A percentile compares a stretch with the other conserved stretches of the same genome.
Conservation (phyloP, 2,329 filamentous ascomycete species). For the Sphaceloma murrayae region DNA sequence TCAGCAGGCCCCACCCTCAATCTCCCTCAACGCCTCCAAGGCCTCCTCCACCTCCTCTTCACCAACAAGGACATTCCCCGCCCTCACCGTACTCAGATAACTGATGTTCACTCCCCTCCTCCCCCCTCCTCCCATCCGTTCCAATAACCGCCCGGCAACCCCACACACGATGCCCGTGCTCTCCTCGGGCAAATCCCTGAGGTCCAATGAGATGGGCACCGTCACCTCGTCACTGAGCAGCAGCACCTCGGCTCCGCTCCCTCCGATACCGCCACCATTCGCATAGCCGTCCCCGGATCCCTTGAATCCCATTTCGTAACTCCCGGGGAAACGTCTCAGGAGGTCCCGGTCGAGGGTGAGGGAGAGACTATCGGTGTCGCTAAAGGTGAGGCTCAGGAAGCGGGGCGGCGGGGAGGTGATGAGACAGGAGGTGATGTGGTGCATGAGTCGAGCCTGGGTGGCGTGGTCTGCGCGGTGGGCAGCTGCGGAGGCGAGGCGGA, state of each 20-base stretch:
- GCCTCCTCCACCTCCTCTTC: slow-evolving; percentile 65
- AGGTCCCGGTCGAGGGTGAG: slow-evolving; percentile 62
- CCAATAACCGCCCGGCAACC: slow-evolving; percentile 72
- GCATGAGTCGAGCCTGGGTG: slow-evolving; percentile 37
- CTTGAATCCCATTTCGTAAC: slow-evolving; percentile 18
- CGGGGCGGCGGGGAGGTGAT: slow-evolving; percentile 45
- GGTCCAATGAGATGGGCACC: slow-evolving; percentile 80
- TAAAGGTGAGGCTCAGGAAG: slow-evolving; percentile 66
- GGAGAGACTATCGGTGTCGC: slow-evolving; percentile 63
- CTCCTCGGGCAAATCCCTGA: slow-evolving; percentile 70
- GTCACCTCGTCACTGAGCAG: slow-evolving; percentile 62
- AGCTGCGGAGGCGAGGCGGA: slow-evolving; percentile 75
- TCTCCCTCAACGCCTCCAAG: slow-evolving; percentile 53
- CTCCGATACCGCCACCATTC: background rate
- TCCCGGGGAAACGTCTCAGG: slow-evolving; percentile 43
- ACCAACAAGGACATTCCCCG: slow-evolving; percentile 79
- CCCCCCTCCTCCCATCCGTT: slow-evolving; percentile 48
- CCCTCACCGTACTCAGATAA: slow-evolving; percentile 79
- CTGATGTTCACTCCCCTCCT: slow-evolving; percentile 59
- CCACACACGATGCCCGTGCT: slow-evolving; percentile 93
- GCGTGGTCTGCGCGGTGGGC: slow-evolving; percentile 41
- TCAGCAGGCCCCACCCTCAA: slow-evolving; percentile 6
- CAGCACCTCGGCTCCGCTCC: slow-evolving; percentile 49
- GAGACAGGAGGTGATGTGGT: slow-evolving; percentile 41
- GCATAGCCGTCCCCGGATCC: too few relatives aligned